These are phyloP conservation scores for Vitis riparia DNA, from an alignment of 164 flowering plant genomes.

Conservation along the genomic window DNA sequence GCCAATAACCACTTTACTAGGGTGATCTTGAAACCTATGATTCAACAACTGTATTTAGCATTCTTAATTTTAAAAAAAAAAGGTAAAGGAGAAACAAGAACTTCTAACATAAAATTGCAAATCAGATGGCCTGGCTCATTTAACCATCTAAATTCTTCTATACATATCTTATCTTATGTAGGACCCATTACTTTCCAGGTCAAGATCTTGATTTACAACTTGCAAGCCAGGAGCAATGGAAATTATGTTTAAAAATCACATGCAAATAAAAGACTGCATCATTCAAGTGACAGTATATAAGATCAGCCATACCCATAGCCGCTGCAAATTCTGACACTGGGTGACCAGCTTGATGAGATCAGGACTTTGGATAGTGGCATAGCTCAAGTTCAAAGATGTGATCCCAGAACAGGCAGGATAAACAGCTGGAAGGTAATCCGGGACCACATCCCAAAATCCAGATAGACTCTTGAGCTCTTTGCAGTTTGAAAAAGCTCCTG, in stretches of 20 bases:
- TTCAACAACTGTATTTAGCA: not conserved
- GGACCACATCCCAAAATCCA: conserved; percentile 88
- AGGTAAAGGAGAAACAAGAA: too few relatives aligned
- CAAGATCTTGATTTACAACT: too few relatives aligned
- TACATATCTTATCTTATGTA: not conserved
- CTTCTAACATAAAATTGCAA: not conserved
- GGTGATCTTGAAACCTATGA: not conserved
- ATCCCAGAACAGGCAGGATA: conserved; percentile 61
- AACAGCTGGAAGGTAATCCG: conserved; percentile 59
- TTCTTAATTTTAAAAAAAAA: not conserved
- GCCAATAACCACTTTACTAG: not conserved
- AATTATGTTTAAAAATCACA: not conserved
- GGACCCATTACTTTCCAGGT: not conserved
- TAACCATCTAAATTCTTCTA: not conserved
- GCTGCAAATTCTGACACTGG: conserved; percentile 67
- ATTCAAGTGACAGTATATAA: not conserved
- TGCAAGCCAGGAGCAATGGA: not conserved
- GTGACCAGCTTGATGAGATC: conserved; percentile 66
- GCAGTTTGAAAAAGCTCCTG: conserved; percentile 65
- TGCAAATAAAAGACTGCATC: not conserved
- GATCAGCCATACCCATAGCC: conserved; percentile 56
- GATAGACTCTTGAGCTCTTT: conserved; percentile 73
- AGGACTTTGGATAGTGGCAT: conserved; percentile 57
- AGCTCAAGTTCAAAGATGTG: conserved; percentile 75
- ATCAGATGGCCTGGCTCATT: not conserved